Percentiles rank a stretch among this genome's conserved stretches.
Conservation (phyloP, 176 grass and related monocot genomes). For the Echinochloa phyllopogon region DNA sequence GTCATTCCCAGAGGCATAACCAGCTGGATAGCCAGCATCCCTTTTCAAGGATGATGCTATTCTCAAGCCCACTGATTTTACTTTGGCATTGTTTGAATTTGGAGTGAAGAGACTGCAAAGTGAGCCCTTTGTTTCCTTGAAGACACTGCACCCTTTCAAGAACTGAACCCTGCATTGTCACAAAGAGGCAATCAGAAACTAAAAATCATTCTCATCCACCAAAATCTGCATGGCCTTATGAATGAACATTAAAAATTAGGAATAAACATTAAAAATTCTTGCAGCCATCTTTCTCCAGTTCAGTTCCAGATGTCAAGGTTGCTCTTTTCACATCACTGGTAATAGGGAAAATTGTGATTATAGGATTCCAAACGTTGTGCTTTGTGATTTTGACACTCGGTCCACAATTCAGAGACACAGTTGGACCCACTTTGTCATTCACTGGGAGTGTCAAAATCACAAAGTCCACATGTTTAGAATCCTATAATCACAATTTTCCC, state of each 20-base stretch:
- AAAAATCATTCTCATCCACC: neutral
- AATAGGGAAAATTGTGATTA: too few relatives aligned
- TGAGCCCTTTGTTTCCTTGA: slow-evolving; percentile 37
- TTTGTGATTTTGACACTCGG: too few relatives aligned
- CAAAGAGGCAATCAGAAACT: slow-evolving; percentile 2
- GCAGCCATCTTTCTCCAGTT: neutral
- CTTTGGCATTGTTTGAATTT: slow-evolving; percentile 44
- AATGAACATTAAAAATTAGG: neutral
- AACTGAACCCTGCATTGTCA: slow-evolving; percentile 37
- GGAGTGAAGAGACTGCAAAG: neutral
- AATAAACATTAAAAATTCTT: neutral
- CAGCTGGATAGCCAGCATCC: slow-evolving; percentile 18
- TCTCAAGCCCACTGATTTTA: slow-evolving; percentile 34
- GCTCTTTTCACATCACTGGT: neutral
- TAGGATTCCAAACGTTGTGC: too few relatives aligned
- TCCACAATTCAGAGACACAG: too few relatives aligned
- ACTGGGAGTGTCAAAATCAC: too few relatives aligned
- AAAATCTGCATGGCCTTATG: neutral
- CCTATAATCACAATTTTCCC: too few relatives aligned
- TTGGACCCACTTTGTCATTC: too few relatives aligned
- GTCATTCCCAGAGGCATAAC: slow-evolving; percentile 20
- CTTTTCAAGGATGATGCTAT: slow-evolving; percentile 50
- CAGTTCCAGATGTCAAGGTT: neutral
- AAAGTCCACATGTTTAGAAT: too few relatives aligned
- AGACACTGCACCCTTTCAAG: slow-evolving; percentile 19